phyloP scores from a whole-genome alignment of 2,329 filamentous ascomycete genomes.

The Hypoxylon sp. region DNA sequence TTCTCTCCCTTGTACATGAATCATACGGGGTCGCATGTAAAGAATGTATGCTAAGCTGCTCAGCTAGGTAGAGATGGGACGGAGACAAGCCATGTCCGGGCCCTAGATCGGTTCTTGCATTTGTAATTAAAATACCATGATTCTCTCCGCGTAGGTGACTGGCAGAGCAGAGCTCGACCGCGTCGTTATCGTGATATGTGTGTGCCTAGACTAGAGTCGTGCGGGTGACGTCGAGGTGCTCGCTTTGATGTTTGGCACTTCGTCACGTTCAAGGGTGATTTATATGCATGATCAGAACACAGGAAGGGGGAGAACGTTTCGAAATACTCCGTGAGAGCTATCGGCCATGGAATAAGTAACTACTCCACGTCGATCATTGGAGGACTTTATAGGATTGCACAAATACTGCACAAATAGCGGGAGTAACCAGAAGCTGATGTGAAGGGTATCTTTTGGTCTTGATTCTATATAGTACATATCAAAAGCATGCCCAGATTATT shows the following conservation, averaged over 20 bases:
- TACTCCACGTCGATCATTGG: background rate
- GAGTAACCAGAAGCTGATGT: background rate
- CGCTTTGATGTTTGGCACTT: no score
- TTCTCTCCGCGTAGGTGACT: background rate
- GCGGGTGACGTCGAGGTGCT: background rate
- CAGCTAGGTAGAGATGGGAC: background rate
- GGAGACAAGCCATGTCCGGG: background rate
- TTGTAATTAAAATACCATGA: conserved; percentile 1
- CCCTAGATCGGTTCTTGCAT: background rate
- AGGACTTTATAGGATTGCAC: no score
- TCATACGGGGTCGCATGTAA: background rate
- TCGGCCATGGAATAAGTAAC: background rate
- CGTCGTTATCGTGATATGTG: background rate
- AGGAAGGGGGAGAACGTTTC: background rate
- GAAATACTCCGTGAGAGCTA: background rate
- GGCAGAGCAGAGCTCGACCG: background rate
- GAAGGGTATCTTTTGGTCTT: conserved; percentile 16
- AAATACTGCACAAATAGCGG: background rate
- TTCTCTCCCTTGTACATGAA: background rate
- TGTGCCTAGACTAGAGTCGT: background rate
- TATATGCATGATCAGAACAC: background rate
- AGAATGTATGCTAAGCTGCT: background rate
- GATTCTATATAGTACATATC: conserved; percentile 6
- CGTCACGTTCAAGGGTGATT: no score
- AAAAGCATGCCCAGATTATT: conserved; percentile 15